Evolutionary conservation across 208 protist species (phyloP).

Genomic region (Trypanosoma vivax): DNA sequence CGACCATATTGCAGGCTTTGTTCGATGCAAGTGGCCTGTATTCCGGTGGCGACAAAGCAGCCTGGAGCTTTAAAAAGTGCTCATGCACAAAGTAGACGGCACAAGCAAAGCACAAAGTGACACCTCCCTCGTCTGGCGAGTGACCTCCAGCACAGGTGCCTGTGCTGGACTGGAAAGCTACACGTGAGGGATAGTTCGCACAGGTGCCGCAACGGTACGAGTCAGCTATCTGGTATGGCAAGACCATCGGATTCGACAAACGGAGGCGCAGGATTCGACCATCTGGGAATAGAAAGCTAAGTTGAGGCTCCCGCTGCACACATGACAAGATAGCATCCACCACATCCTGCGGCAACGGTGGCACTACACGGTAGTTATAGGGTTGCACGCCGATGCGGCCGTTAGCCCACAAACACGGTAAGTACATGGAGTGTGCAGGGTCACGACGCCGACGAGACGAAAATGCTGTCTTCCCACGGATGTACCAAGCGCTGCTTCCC

Average conservation of each 20-base stretch:
- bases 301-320: neutral
- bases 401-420: neutral
- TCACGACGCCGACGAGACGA: neutral
- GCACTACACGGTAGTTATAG: neutral
- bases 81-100: neutral
- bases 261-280: neutral
- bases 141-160: neutral
- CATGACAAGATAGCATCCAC: neutral
- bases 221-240: neutral
- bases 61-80: neutral
- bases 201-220: slow-evolving; percentile 1
- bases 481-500: neutral
- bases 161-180: neutral
- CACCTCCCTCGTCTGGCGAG: neutral
- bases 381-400: neutral
- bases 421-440: neutral
- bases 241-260: neutral
- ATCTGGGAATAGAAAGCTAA: neutral
- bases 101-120: slow-evolving; percentile 1
- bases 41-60: neutral
- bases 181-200: slow-evolving; percentile 1
- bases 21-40: neutral
- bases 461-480: neutral
- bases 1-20: neutral
- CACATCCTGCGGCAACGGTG: neutral